Base-by-base conservation (phyloP, 169 alveolate species). In the Cryptosporidium sp. region DNA sequence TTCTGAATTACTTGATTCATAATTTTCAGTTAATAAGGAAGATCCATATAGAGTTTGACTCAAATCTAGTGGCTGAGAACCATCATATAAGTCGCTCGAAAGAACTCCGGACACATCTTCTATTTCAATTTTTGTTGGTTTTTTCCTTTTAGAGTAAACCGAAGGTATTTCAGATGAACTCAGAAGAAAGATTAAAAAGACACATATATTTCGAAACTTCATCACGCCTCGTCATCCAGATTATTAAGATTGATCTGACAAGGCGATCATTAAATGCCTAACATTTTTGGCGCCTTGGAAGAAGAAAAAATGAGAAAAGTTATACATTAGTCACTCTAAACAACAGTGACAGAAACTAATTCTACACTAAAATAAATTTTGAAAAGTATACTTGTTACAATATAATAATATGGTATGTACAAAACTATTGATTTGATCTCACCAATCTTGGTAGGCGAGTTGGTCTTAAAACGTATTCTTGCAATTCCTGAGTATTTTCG, bases 21-120 rank as follows among this genome's bases (percentile, higher is more conserved):
- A 18, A 14, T 48, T 3, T 14, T 65, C 89, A 7, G 26, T 67
- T 37, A 62, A 58, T 26, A 43, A 12, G 3, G 89, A 80, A 8
- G 35, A 80, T 8, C 75, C 67, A 50, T 43, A 37, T 10, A 80
- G 33, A 9, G 89, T 80, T 80, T 62, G 89, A 29, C 89, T 80
- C 52, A 45, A 26, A 35, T 80, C 89, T 4, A 59, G n/a, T 26
- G 62, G 18, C 26, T 37, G 69, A 26, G 65, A 10, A 50, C 50
- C 16, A 16, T 45, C 45, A 41, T 80, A 80, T 26, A 80, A 59
- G 31, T 80, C 89, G 35, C 55, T 61, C 18, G 89, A 73, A 33
- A 73, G 70, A 37, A 73, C 43, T 21, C 70, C 68, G 3, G 85
- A 71, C 21, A 71, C 50, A 10, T 71, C 51, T 14, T 43, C 62